phyloP scores from a whole-genome alignment of 495 filamentous ascomycete species.

The Hypomontagnella submonticulosa region DNA sequence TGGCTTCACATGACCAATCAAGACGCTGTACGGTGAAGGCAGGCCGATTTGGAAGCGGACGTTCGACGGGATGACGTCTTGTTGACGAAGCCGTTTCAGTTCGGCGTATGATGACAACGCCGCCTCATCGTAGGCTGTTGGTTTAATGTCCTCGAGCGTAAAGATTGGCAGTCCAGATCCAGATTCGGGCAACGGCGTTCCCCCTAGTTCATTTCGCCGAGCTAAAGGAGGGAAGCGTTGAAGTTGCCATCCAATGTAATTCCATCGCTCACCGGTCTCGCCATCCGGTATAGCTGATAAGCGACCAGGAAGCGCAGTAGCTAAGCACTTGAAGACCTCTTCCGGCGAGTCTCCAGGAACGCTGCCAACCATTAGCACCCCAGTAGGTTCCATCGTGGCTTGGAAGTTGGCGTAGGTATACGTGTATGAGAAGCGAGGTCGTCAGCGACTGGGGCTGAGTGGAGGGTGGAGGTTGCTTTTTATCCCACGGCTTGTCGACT shows the following conservation, averaged over 20 bases:
- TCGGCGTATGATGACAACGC: constrained; percentile 52
- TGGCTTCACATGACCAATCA: constrained; percentile 43
- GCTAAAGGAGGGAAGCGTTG: constrained; percentile 43
- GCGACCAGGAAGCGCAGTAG: constrained; percentile 43
- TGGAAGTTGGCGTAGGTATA: constrained; percentile 14
- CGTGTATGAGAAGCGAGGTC: constrained; percentile 21
- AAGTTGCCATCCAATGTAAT: constrained; percentile 53
- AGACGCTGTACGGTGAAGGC: constrained; percentile 48
- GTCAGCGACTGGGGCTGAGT: too few species aligned
- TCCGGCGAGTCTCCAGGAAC: constrained; percentile 48
- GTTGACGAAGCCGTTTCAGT: constrained; percentile 46
- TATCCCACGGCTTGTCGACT: too few species aligned
- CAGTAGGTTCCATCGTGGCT: constrained; percentile 35
- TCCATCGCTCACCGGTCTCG: constrained; percentile 52
- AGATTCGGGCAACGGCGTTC: constrained; percentile 19
- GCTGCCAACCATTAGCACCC: constrained; percentile 51
- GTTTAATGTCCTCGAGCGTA: constrained; percentile 45
- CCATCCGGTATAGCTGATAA: constrained; percentile 55
- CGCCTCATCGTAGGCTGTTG: constrained; percentile 50
- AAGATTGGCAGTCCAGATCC: constrained; percentile 29
- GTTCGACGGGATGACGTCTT: constrained; percentile 44
- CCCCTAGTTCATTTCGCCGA: constrained; percentile 26
- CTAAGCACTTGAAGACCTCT: constrained; percentile 47
- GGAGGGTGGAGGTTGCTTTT: too few species aligned
- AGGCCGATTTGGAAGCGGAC: constrained; percentile 56